Conservation (phyloP, 345 rosid species). For the sweet orange (Citrus sinensis) region DVS_A1.0 CM039168.1:9764501-9765000, state of each 20-base stretch:
- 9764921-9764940: conserved; percentile 12
- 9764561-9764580: conserved; percentile 11
- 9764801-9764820: conserved; percentile 13
- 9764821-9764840: conserved; percentile 6
- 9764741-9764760: conserved; percentile 11
- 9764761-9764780: conserved; percentile 22
- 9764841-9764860: conserved; percentile 15
- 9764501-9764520: conserved; percentile 2
- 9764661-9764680: conserved; percentile 13
- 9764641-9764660: conserved; percentile 14
- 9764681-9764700: conserved; percentile 5
- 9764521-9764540: conserved; percentile 15
- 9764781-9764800: conserved; percentile 13
- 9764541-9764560: conserved; percentile 3
- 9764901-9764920: conserved; percentile 13
- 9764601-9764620: conserved; percentile 13
- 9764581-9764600: conserved; percentile 19
- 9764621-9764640: conserved; percentile 8
- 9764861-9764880: conserved; percentile 6
- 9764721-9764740: conserved; percentile 4
- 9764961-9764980: conserved; percentile 10
- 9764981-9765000: neutral
- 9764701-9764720: conserved; percentile 10
- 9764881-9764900: conserved; percentile 14
- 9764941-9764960: conserved; percentile 10